These are phyloP conservation scores for Didymella arachidicola DNA, from an alignment of 2,329 filamentous ascomycete species.

Conservation along the genomic window DNA sequence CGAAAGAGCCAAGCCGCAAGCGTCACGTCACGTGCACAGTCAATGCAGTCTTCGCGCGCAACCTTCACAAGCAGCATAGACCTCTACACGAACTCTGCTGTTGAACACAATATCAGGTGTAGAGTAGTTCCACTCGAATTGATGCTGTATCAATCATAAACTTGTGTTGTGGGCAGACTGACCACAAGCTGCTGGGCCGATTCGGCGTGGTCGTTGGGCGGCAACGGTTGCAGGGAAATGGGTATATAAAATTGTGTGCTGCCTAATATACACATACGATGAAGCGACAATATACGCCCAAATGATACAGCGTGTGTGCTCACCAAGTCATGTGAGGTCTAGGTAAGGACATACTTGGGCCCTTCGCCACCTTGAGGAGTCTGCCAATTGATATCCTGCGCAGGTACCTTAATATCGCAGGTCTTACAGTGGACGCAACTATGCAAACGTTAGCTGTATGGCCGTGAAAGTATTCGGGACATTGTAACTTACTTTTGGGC, in stretches of 20 bases:
- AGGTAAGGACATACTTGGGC: slow-evolving; percentile 71
- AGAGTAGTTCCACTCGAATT: too few relatives aligned
- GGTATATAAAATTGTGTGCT: slow-evolving; percentile 20
- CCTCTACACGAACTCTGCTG: too few relatives aligned
- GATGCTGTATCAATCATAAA: background rate
- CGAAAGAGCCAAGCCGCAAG: slow-evolving; percentile 11
- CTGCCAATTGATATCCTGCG: slow-evolving; percentile 92
- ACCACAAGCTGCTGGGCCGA: slow-evolving; percentile 3
- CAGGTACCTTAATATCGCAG: slow-evolving; percentile 97
- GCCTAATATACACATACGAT: slow-evolving; percentile 13
- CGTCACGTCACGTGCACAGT: slow-evolving; percentile 15
- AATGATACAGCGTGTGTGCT: background rate
- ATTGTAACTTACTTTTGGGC: slow-evolving; percentile 81
- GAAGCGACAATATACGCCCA: background rate
- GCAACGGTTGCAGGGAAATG: slow-evolving; percentile 10
- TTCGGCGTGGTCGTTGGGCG: slow-evolving; percentile 11
- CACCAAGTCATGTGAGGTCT: background rate
- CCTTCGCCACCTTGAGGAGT: slow-evolving; percentile 90
- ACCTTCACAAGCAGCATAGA: background rate
- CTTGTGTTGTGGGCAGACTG: background rate
- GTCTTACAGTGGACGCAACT: slow-evolving; percentile 99
- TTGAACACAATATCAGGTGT: background rate
- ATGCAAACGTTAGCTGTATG: slow-evolving; percentile 37
- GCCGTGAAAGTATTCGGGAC: background rate
- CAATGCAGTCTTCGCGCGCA: background rate